Conservation (phyloP, 2,329 filamentous ascomycete species). For the Ophidiomyces ophidiicola region DNA sequence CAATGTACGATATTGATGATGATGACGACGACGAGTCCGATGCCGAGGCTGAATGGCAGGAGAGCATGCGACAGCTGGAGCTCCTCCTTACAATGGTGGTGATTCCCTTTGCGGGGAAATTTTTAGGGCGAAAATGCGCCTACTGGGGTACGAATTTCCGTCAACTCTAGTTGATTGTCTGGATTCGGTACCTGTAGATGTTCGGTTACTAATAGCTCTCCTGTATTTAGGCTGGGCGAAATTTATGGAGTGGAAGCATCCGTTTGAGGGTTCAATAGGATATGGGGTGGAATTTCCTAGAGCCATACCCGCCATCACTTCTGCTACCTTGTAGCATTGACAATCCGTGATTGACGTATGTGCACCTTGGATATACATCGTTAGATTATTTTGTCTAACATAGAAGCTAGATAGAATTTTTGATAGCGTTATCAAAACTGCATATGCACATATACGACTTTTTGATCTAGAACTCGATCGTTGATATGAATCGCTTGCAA, state of each 20-base stretch:
- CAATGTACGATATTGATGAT: slow-evolving; percentile 42
- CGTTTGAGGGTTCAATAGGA: slow-evolving; percentile 50
- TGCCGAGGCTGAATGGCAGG: slow-evolving; percentile 89
- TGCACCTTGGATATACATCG: too few relatives aligned
- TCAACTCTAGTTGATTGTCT: background rate
- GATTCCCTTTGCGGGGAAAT: slow-evolving; percentile 89
- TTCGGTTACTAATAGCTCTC: background rate
- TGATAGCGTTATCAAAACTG: background rate
- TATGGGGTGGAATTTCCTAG: background rate
- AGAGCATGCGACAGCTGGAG: slow-evolving; percentile 86
- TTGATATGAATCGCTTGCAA: too few relatives aligned
- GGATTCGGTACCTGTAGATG: background rate
- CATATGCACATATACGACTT: background rate
- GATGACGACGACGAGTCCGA: slow-evolving; percentile 54
- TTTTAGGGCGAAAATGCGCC: slow-evolving; percentile 83
- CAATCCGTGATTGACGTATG: background rate
- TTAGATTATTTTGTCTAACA: too few relatives aligned
- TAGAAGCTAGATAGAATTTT: too few relatives aligned
- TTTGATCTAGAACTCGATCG: background rate
- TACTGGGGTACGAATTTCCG: slow-evolving; percentile 63
- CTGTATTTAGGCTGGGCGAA: slow-evolving; percentile 62
- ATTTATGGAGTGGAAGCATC: slow-evolving; percentile 91
- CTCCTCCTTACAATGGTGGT: slow-evolving; percentile 87
- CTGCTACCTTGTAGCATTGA: slow-evolving; percentile 2
- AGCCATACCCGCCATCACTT: background rate